Base-by-base conservation (phyloP, 192 early-diverging fungal genomes). In the Coemansia sp. region DNA sequence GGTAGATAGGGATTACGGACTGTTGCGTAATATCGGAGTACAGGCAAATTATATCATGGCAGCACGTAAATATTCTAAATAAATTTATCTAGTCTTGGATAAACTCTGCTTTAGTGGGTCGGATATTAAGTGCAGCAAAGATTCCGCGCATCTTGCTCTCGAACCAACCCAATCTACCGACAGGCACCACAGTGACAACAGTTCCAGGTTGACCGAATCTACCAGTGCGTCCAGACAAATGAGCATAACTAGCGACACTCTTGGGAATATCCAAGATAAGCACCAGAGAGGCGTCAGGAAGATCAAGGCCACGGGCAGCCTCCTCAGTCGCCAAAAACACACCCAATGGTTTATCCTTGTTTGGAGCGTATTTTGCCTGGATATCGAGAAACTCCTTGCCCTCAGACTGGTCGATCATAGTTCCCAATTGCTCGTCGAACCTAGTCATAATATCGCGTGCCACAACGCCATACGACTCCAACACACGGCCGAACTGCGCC, bases 151-250 rank as follows among this genome's bases (percentile, higher is more conserved):
- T 82, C 30, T 77, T 82, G 69, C 74, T 74, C 67, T 82, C 80
- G 29, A 58, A 73, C 45, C 60, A 74, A 27, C 71, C 71, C 6
- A 61, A 27, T 4, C 34, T 38, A 34, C 80, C 80, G 58, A 71
- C 65, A 0, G 80, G 80, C 29, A 82, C 74, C 1, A 82, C 75
- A 11, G 74, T 62, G 3, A 82, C 62, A 13, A 76, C 71, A 0
- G 43, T 44, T 63, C 80, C 80, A 0, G 50, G 0, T 11, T 84
- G 76, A 0, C 91, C 93, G 72, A 92, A 89, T 22, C 96, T 73
- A 7, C 93, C 94, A 0, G 92, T 88, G 16, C 96, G 78, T 20
- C 96, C 94, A 1, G 94, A 89, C 89, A 96, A 91, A 62, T 98
- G 96, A 10, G 92, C 64, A 71, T 95, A 98, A 56, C 87, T 89